These are phyloP conservation scores for Aspergillus wentii DNA, from an alignment of 495 filamentous ascomycete genomes.

Conservation along the genomic window DNA sequence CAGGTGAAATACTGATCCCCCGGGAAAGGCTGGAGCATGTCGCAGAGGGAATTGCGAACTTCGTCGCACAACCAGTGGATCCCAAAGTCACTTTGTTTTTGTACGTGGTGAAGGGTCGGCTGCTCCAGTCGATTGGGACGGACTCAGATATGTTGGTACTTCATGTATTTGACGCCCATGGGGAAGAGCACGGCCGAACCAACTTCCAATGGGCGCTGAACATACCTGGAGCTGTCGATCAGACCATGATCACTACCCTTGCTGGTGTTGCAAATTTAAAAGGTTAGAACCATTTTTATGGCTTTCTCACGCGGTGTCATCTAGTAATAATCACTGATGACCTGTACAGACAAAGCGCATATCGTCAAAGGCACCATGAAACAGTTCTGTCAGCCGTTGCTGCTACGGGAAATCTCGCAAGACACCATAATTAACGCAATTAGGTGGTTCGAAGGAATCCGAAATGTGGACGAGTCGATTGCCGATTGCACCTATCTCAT, in stretches of 20 bases:
- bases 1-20: constrained; percentile 10
- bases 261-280: constrained; percentile 5
- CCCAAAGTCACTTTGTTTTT: constrained; percentile 9
- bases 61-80: constrained; percentile 2
- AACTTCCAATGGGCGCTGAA: constrained; percentile 11
- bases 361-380: constrained; percentile 11
- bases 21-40: constrained; percentile 4
- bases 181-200: constrained; percentile 8
- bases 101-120: constrained; percentile 6
- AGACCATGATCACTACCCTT: constrained; percentile 4
- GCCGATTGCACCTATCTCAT: constrained; percentile 10
- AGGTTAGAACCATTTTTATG: background rate
- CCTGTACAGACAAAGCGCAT: constrained; percentile 4
- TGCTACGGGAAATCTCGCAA: constrained; percentile 1
- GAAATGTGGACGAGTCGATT: background rate
- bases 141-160: constrained; percentile 9
- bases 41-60: constrained; percentile 3
- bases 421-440: constrained; percentile 5
- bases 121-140: constrained; percentile 12
- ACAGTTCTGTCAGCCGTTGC: constrained; percentile 8
- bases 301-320: background rate
- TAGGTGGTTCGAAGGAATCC: constrained; percentile 4
- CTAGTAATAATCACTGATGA: background rate
- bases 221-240: constrained; percentile 9
- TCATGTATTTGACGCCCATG: constrained; percentile 8